Percentiles rank a stretch among this genome's conserved stretches.
These are phyloP conservation scores for Euphorbia lathyris DNA, from an alignment of 345 rosid genomes.

Conservation along the genomic window DNA sequence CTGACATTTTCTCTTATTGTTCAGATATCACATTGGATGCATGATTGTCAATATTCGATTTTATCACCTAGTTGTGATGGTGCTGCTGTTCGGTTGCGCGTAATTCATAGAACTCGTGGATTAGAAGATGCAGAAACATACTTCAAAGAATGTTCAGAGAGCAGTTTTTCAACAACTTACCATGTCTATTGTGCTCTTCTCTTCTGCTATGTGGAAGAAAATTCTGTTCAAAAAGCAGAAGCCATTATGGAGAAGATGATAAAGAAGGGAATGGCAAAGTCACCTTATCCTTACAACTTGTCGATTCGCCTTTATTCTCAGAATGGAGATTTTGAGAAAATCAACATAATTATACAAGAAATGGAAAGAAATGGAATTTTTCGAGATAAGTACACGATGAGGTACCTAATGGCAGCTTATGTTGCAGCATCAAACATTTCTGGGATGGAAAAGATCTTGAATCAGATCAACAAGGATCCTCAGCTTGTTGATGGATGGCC, in stretches of 20 bases:
- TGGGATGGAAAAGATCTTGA: constrained; percentile 23
- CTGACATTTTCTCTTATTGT: background rate
- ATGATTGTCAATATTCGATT: constrained; percentile 1
- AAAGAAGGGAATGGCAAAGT: constrained; percentile 10
- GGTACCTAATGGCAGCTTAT: constrained; percentile 12
- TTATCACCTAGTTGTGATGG: background rate
- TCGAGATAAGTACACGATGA: constrained; percentile 19
- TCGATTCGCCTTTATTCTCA: constrained; percentile 20
- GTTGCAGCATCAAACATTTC: constrained; percentile 20
- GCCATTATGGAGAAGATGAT: constrained; percentile 25
- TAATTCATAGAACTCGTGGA: constrained; percentile 28
- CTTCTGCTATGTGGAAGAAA: constrained; percentile 14
- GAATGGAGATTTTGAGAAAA: constrained; percentile 18
- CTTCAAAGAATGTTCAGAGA: constrained; percentile 18
- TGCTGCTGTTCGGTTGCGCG: constrained; percentile 20
- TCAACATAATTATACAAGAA: constrained; percentile 19
- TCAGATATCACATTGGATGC: constrained; percentile 34
- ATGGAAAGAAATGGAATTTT: constrained; percentile 26
- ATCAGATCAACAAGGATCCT: constrained; percentile 10
- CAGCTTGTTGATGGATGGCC: constrained; percentile 9
- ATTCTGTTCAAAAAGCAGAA: constrained; percentile 27
- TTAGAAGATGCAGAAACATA: constrained; percentile 20
- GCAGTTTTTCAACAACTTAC: background rate
- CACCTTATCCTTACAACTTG: constrained; percentile 25
- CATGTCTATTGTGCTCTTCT: constrained; percentile 30